Base-by-base conservation (phyloP, 179 eudicot species). In the Gypsophila paniculata region DNA sequence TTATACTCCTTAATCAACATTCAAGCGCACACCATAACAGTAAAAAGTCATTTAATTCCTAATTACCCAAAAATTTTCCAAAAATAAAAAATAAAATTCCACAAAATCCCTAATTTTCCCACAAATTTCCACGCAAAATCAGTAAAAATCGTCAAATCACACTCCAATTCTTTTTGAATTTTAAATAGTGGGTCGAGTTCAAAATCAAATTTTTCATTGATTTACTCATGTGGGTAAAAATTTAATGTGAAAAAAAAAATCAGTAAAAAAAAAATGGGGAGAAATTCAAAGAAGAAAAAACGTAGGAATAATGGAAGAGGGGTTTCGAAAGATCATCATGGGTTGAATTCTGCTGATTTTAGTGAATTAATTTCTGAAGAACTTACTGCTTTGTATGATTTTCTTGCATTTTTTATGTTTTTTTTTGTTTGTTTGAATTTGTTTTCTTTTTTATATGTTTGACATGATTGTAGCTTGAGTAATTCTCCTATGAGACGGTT, bases 241-340 rank as follows among this genome's bases (percentile, higher is more conserved):
- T 42, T 42, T 26, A 68, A 26, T 49, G 17, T 1, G 23, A 49
- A 17, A 19, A 49, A 17, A 19, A 2, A 19, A 38, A 32, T 62
- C n/a, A 64, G 46, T 6, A 52, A n/a, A 25, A 8, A 68, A 6
- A 66, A 15, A 72, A 90, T 90, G 96, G 96, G 96, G 61, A 87
- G 74, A 68, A 77, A 87, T 71, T 76, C 98, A 38, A 93, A 93
- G 83, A 93, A 93, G 93, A 94, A 94, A 88, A 94, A 88, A 82
- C 82, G 84, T 62, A 84, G 81, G 76, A 76, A 78, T 76, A 84
- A 88, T 81, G 85, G 92, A 44, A 79, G 95, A 75, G 80, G 79
- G 36, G 76, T 81, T 26, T 74, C 90, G 6, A 86, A 89, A 68
- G 96, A 94, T 84, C 91, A 94, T 84, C 91, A 85, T 74, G 81